phyloP scores from a whole-genome alignment of 352 stramenopile species.

The Pythium scleroteichum region DNA sequence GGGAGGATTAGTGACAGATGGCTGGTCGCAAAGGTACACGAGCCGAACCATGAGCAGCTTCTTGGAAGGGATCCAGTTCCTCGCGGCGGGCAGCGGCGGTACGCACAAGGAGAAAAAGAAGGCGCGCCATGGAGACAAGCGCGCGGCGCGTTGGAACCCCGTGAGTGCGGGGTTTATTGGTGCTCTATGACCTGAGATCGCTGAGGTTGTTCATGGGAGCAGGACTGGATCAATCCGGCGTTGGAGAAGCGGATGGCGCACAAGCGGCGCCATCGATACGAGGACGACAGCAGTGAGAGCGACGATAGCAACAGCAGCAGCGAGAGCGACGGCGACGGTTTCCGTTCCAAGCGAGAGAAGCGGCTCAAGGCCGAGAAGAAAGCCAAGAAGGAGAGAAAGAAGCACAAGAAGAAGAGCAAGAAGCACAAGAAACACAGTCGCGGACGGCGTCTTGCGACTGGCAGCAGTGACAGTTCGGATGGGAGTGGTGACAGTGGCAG shows the following conservation, averaged over 20 bases:
- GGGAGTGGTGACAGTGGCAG: slow-evolving; percentile 12
- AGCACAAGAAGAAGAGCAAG: slow-evolving; percentile 48
- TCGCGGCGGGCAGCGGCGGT: slow-evolving; percentile 33
- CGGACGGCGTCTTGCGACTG: slow-evolving; percentile 32
- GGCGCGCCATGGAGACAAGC: slow-evolving; percentile 4
- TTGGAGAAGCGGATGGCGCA: slow-evolving; percentile 38
- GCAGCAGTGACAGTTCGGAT: slow-evolving; percentile 27
- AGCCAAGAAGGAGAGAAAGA: slow-evolving; percentile 40
- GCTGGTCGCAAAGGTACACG: background rate
- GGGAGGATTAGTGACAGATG: slow-evolving; percentile 3
- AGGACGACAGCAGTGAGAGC: slow-evolving; percentile 5
- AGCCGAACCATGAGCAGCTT: slow-evolving; percentile 31
- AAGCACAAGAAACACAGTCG: slow-evolving; percentile 41
- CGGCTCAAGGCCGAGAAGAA: slow-evolving; percentile 34
- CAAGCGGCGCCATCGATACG: background rate
- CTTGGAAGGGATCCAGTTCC: slow-evolving; percentile 73
- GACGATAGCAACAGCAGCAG: slow-evolving; percentile 10
- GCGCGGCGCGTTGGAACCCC: slow-evolving; percentile 23
- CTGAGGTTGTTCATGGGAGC: background rate
- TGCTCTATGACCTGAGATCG: background rate
- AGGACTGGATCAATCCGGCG: slow-evolving; percentile 49
- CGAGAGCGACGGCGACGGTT: slow-evolving; percentile 21
- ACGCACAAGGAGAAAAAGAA: slow-evolving; percentile 30
- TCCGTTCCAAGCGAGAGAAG: slow-evolving; percentile 32
- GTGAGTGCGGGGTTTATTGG: slow-evolving; percentile 13